These are phyloP conservation scores for Helichrysum umbraculigerum DNA, from an alignment of 129 eudicot genomes.

Conservation along the genomic window DNA sequence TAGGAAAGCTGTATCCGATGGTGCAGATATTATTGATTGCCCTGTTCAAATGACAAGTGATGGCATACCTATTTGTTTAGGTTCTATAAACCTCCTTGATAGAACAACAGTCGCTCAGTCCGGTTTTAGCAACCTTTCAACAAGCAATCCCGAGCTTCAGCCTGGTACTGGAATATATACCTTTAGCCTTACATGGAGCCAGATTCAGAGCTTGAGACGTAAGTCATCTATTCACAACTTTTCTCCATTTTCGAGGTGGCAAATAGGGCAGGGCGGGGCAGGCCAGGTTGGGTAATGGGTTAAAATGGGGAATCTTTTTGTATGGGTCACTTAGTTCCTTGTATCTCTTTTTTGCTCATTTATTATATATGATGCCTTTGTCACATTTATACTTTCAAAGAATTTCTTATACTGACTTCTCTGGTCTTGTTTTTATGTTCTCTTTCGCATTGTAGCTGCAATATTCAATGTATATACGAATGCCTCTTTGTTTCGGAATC, in stretches of 20 bases:
- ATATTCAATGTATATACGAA: constrained; percentile 46
- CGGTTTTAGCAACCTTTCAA: constrained; percentile 36
- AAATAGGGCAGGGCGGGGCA: too few species aligned
- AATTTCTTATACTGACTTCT: constrained; percentile 2
- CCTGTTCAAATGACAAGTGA: constrained; percentile 88
- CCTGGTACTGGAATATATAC: constrained; percentile 54
- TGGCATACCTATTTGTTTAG: constrained; percentile 80
- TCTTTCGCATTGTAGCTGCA: constrained; percentile 51
- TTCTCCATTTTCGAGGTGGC: not conserved
- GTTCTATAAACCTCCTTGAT: constrained; percentile 74
- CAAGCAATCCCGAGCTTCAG: constrained; percentile 47
- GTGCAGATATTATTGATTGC: constrained; percentile 87
- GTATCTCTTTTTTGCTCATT: not conserved
- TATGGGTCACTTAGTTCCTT: not conserved
- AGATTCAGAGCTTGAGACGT: constrained; percentile 68
- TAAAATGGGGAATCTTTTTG: not conserved
- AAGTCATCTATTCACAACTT: constrained; percentile 36
- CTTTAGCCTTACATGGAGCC: constrained; percentile 74
- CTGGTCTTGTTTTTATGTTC: not conserved
- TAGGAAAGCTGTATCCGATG: constrained; percentile 71
- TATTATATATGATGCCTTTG: not conserved
- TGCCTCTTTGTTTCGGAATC: constrained; percentile 57
- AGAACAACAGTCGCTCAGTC: constrained; percentile 56
- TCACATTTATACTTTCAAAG: constrained; percentile 14
- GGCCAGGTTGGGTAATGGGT: not conserved